Evolutionary conservation across 257 asterid genomes (phyloP).

Genomic region (Przewalskia tangutica): DNA sequence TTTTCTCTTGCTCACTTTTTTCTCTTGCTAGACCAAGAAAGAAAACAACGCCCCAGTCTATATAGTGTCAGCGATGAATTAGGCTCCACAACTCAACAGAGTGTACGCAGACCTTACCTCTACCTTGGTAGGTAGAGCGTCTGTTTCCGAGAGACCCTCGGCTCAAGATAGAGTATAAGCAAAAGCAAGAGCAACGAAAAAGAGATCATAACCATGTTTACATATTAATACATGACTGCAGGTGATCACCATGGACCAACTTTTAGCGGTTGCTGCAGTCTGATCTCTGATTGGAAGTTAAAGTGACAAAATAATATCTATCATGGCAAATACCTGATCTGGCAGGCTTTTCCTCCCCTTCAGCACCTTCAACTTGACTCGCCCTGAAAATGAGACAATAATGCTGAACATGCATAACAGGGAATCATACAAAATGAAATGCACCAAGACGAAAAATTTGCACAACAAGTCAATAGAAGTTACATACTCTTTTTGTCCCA

Average conservation of each 20-base stretch:
- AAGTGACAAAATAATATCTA: neutral
- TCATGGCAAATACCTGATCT: conserved; percentile 8
- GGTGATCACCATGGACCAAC: neutral
- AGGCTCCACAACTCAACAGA: too few species aligned
- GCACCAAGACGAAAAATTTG: neutral
- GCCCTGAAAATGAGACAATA: neutral
- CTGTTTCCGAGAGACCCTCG: too few species aligned
- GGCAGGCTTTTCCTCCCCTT: neutral
- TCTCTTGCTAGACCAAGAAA: too few species aligned
- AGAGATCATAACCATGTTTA: neutral
- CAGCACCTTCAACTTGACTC: conserved; percentile 1
- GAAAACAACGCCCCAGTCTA: too few species aligned
- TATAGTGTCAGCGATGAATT: too few species aligned
- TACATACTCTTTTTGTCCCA: neutral
- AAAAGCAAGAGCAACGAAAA: neutral
- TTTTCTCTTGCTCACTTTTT: too few species aligned
- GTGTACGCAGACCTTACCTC: too few species aligned
- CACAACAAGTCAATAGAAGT: neutral
- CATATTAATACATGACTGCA: neutral
- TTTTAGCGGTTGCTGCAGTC: neutral
- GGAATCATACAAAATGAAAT: neutral
- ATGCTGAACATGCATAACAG: neutral
- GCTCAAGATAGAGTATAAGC: too few species aligned
- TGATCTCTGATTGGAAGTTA: neutral
- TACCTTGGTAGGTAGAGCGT: too few species aligned